Conservation (phyloP, 768 basidiomycete genomes). For the Leccinum arenicola region DNA sequence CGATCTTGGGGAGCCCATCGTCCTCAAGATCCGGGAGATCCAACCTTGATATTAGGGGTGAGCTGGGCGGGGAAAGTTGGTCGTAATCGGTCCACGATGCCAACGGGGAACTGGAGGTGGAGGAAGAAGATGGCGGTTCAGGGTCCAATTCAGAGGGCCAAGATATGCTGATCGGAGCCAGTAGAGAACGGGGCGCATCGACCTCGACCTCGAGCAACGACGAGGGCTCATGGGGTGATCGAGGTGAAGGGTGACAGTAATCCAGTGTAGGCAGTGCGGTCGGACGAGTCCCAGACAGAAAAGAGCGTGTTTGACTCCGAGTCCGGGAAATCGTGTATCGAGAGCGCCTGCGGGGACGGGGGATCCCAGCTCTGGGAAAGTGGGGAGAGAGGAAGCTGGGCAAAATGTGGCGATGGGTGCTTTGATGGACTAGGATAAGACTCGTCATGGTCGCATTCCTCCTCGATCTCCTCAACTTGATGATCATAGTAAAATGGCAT, state of each 20-base stretch:
- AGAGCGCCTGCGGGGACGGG: slow-evolving; percentile 9
- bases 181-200: slow-evolving; percentile 12
- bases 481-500: slow-evolving; percentile 13
- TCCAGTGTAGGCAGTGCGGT: slow-evolving; percentile 14
- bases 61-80: slow-evolving; percentile 23
- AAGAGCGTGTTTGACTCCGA: slow-evolving; percentile 19
- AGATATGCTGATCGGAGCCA: slow-evolving; percentile 26
- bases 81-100: slow-evolving; percentile 25
- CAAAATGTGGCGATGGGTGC: slow-evolving; percentile 16
- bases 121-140: slow-evolving; percentile 9
- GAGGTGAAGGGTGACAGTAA: slow-evolving; percentile 13
- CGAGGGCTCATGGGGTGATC: slow-evolving; percentile 13
- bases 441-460: slow-evolving; percentile 22
- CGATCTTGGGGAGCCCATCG: slow-evolving; percentile 17
- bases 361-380: slow-evolving; percentile 35
- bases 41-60: slow-evolving; percentile 31
- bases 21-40: slow-evolving; percentile 34
- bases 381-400: slow-evolving; percentile 30
- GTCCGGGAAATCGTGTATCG: slow-evolving; percentile 19
- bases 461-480: slow-evolving; percentile 14
- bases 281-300: slow-evolving; percentile 12
- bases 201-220: slow-evolving; percentile 29
- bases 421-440: slow-evolving; percentile 9
- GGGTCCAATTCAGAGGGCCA: slow-evolving; percentile 20
- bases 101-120: slow-evolving; percentile 12